Percentiles rank a stretch among this genome's conserved stretches.
Evolutionary conservation across 2,329 filamentous ascomycete species (phyloP).

Genomic region (Capronia epimyces): DNA sequence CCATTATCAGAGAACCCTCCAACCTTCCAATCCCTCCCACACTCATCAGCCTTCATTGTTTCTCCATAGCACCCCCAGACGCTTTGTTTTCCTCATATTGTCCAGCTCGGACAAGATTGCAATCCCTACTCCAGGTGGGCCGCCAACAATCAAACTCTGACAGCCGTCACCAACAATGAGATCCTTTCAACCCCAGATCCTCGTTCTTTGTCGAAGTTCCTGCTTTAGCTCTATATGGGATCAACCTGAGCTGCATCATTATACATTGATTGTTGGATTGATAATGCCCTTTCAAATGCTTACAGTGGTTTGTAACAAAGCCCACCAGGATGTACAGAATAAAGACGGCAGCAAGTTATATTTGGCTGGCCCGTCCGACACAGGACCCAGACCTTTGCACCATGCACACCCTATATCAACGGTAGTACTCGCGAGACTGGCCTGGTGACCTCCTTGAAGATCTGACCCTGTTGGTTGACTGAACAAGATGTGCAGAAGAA

Average conservation of each 20-base stretch:
- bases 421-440: too few species aligned
- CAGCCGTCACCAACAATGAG: background rate
- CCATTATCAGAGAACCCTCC: too few species aligned
- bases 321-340: background rate
- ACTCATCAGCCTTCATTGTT: background rate
- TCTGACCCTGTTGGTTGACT: background rate
- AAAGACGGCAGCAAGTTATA: background rate
- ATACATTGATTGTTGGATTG: background rate
- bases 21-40: too few species aligned
- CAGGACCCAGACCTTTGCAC: too few species aligned
- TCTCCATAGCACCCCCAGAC: too few species aligned
- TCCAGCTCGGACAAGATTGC: too few species aligned
- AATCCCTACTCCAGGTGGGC: background rate
- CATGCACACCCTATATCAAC: too few species aligned
- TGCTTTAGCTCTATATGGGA: background rate
- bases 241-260: background rate
- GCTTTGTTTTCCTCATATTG: too few species aligned
- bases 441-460: too few species aligned
- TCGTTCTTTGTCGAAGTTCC: background rate
- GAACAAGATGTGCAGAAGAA: background rate
- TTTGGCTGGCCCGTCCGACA: background rate
- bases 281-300: background rate
- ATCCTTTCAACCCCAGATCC: slow-evolving; percentile 1
- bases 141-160: background rate
- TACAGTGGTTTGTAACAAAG: background rate